These are phyloP conservation scores for Biscogniauxia sp. DNA, from an alignment of 2,329 filamentous ascomycete genomes.

Conservation along the genomic window DNA sequence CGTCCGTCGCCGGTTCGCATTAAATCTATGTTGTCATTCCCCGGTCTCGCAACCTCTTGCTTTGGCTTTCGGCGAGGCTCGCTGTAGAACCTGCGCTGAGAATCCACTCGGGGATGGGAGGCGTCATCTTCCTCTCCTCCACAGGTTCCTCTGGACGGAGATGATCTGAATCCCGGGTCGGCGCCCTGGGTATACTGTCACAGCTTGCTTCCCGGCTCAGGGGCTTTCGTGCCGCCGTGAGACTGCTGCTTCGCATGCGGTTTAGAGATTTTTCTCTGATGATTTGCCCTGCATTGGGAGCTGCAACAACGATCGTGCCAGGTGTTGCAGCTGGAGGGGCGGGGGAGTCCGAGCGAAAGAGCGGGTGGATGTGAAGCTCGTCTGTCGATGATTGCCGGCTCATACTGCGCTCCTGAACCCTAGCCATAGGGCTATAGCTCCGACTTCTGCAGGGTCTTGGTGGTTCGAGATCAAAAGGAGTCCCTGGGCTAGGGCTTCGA, in stretches of 20 bases:
- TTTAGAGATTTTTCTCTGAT: conserved; percentile 54
- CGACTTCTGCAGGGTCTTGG: conserved; percentile 47
- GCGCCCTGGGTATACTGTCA: conserved; percentile 43
- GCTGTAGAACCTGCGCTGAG: conserved; percentile 51
- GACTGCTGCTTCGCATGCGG: conserved; percentile 56
- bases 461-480: conserved; percentile 54
- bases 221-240: conserved; percentile 46
- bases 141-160: conserved; percentile 21
- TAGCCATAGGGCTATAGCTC: conserved; percentile 49
- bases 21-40: conserved; percentile 4
- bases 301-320: conserved; percentile 68
- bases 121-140: conserved; percentile 50
- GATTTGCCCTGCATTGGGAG: conserved; percentile 65
- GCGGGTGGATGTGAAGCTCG: conserved; percentile 73
- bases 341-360: conserved; percentile 72
- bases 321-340: conserved; percentile 64
- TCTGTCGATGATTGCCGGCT: conserved; percentile 39
- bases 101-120: conserved; percentile 62
- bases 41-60: conserved; percentile 34
- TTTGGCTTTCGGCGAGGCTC: conserved; percentile 48
- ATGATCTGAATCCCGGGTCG: conserved; percentile 23
- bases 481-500: conserved; percentile 62
- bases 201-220: conserved; percentile 49
- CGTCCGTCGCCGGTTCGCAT: conserved; percentile 19
- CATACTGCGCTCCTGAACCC: conserved; percentile 33